These are phyloP conservation scores for Physocladia obscura DNA, from an alignment of 192 early-diverging fungal genomes.

Conservation along the genomic window DNA sequence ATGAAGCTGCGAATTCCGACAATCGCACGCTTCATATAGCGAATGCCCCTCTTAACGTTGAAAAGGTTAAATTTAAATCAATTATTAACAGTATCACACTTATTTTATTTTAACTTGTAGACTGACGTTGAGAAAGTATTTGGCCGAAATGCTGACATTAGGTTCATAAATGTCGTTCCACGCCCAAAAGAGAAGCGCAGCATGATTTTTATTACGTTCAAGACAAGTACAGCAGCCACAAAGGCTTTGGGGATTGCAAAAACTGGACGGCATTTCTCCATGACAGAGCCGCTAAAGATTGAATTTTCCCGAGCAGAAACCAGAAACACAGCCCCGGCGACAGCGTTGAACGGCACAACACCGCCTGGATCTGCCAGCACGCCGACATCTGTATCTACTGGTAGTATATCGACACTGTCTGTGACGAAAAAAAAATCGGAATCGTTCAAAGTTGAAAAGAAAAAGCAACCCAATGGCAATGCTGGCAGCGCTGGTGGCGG, in stretches of 20 bases:
- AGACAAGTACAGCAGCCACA: conserved; percentile 17
- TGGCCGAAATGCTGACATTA: conserved; percentile 31
- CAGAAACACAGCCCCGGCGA: conserved; percentile 1
- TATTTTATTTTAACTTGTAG: conserved; percentile 31
- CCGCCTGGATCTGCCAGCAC: conserved; percentile 22
- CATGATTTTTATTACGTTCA: conserved; percentile 48
- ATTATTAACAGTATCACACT: not conserved
- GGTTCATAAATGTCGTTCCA: conserved; percentile 42
- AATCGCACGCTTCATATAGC: conserved; percentile 41
- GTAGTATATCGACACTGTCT: not conserved
- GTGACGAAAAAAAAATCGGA: not conserved
- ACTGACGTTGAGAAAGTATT: conserved; percentile 41
- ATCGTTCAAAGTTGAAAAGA: no score
- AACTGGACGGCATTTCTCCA: conserved; percentile 30
- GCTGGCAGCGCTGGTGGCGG: not conserved
- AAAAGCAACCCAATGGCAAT: not conserved
- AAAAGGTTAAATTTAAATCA: conserved; percentile 29
- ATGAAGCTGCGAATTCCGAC: not conserved
- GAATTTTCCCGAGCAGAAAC: conserved; percentile 41
- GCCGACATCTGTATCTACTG: not conserved
- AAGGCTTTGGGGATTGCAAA: conserved; percentile 28
- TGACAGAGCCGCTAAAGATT: conserved; percentile 41
- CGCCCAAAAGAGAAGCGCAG: conserved; percentile 43
- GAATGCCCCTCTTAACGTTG: conserved; percentile 33
- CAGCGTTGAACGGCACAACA: not conserved